Evolutionary conservation across 345 rosid genomes (phyloP).

Genomic region (Eucalyptus marginata): DNA sequence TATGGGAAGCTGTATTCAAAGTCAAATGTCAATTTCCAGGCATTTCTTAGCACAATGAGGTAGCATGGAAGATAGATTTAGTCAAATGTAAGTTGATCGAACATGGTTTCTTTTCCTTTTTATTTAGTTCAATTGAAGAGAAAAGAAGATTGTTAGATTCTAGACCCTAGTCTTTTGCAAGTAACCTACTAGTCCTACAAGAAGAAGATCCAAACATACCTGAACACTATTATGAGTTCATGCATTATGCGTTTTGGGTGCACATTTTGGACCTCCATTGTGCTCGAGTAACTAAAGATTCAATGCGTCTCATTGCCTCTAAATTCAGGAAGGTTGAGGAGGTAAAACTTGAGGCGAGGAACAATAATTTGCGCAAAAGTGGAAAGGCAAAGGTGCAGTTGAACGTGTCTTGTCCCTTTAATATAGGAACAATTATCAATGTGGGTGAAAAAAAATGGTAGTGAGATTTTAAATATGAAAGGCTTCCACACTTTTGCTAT

Average conservation of each 20-base stretch:
- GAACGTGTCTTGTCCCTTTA: neutral
- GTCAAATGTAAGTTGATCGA: too few species aligned
- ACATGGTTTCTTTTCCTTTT: too few species aligned
- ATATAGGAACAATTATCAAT: neutral
- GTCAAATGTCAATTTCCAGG: neutral
- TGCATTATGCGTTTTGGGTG: too few species aligned
- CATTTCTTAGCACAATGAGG: neutral
- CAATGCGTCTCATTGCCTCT: too few species aligned
- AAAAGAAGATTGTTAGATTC: too few species aligned
- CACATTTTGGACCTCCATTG: neutral
- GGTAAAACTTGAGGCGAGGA: neutral
- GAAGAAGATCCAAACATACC: too few species aligned
- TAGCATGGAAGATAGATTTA: too few species aligned
- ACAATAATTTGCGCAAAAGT: neutral
- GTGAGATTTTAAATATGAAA: neutral
- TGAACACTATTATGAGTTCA: too few species aligned
- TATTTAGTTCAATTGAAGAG: too few species aligned
- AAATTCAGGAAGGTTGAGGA: neutral
- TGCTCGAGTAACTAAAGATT: neutral
- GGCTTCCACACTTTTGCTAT: neutral
- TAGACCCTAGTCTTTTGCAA: fast-evolving
- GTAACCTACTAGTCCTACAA: too few species aligned
- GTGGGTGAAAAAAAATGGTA: neutral
- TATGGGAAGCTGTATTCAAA: neutral
- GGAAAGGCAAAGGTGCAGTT: fast-evolving